These are phyloP conservation scores for Ordospora colligata DNA, from an alignment of 371 early-diverging fungal genomes.

Conservation along the genomic window DNA sequence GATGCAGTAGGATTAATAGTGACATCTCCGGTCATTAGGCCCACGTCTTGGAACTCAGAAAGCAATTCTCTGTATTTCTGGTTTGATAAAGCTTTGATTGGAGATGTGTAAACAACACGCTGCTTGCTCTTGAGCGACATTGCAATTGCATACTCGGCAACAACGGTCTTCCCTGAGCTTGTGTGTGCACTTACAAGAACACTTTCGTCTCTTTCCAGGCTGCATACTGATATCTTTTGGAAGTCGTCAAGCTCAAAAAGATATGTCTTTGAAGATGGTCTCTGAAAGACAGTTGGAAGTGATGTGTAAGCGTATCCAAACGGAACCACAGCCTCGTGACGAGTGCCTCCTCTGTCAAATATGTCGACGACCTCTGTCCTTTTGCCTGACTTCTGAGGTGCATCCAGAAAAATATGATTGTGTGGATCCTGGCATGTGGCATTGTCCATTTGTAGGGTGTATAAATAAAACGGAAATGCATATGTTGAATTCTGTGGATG, in stretches of 20 bases:
- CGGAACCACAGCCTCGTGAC: slow-evolving; percentile 59
- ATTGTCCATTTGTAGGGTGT: slow-evolving; percentile 21
- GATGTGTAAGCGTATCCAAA: slow-evolving; percentile 32
- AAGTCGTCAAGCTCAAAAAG: slow-evolving; percentile 92
- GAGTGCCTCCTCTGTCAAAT: slow-evolving; percentile 40
- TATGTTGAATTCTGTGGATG: neutral
- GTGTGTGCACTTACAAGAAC: slow-evolving; percentile 96
- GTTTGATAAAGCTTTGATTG: slow-evolving; percentile 96
- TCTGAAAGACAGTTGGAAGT: slow-evolving; percentile 60
- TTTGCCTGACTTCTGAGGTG: slow-evolving; percentile 19
- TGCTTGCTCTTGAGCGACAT: slow-evolving; percentile 79
- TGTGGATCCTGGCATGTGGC: slow-evolving; percentile 27
- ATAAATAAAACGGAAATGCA: neutral
- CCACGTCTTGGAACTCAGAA: slow-evolving; percentile 88
- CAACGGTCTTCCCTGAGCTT: slow-evolving; percentile 96
- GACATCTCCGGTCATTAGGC: slow-evolving; percentile 98
- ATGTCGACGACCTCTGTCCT: slow-evolving; percentile 20
- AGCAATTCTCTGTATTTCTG: slow-evolving; percentile 97
- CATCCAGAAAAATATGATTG: neutral
- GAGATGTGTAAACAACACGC: slow-evolving; percentile 94
- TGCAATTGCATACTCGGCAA: slow-evolving; percentile 98
- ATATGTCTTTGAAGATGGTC: slow-evolving; percentile 69
- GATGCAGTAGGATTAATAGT: slow-evolving; percentile 90
- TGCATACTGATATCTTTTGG: slow-evolving; percentile 77
- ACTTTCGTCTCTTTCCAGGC: slow-evolving; percentile 85